Conservation (phyloP, 139 green algal genomes). For the Haematococcus lacustris region DNA sequence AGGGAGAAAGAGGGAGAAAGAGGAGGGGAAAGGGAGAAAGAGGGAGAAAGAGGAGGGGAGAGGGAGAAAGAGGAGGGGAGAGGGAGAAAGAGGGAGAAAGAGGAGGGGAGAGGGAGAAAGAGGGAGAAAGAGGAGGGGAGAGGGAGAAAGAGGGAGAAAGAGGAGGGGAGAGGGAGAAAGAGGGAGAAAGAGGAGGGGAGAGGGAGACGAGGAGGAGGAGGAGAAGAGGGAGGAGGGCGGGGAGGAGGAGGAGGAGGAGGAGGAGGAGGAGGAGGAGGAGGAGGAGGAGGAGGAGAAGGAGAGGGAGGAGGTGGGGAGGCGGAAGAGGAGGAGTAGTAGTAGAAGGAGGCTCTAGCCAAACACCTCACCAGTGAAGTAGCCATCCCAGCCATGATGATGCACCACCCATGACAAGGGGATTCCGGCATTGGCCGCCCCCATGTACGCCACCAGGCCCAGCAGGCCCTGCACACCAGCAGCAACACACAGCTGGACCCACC, state of each 20-base stretch:
- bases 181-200: no score
- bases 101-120: no score
- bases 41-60: no score
- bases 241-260: background rate
- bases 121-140: no score
- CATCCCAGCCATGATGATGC: constrained; percentile 41
- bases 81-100: no score
- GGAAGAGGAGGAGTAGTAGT: background rate
- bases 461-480: constrained; percentile 40
- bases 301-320: background rate
- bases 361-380: constrained; percentile 25
- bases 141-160: no score
- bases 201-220: no score
- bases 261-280: background rate
- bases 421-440: constrained; percentile 48
- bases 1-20: no score
- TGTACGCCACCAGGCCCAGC: constrained; percentile 59
- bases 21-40: no score
- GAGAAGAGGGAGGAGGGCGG: background rate
- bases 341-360: background rate
- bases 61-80: no score
- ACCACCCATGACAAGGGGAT: constrained; percentile 48
- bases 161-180: no score
- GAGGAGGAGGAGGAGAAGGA: background rate
- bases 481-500: no score